Percentiles rank a stretch among this genome's conserved stretches.
Evolutionary conservation across 331 rosid species (phyloP).

Genomic region (Cydonia oblonga): DNA sequence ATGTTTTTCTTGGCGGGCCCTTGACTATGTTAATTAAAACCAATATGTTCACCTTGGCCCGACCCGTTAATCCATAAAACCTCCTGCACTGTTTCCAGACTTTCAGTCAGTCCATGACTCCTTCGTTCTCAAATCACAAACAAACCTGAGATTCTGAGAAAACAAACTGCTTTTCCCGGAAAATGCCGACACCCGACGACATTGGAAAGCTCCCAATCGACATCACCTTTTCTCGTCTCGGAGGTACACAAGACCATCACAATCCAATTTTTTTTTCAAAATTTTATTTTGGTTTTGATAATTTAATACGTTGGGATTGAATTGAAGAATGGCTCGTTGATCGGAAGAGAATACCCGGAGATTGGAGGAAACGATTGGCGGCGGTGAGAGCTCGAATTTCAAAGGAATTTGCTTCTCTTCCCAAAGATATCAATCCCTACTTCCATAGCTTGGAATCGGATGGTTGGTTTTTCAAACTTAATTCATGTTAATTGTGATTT

Average conservation of each 20-base stretch:
- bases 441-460: conserved; percentile 65
- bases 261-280: not conserved
- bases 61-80: not conserved
- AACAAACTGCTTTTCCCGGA: not conserved
- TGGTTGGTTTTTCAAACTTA: conserved; percentile 24
- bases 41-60: not conserved
- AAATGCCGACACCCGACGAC: conserved; percentile 54
- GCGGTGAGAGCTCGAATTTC: conserved; percentile 58
- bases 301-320: not conserved
- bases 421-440: conserved; percentile 62
- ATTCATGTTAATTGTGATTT: not conserved
- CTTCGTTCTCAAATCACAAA: not conserved
- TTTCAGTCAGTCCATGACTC: not conserved
- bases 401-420: conserved; percentile 64
- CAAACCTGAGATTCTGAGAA: not conserved
- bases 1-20: too few species aligned
- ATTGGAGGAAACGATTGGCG: conserved; percentile 74
- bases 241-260: conserved; percentile 34
- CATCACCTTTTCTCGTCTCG: conserved; percentile 88
- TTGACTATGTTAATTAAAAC: too few species aligned
- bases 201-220: conserved; percentile 76
- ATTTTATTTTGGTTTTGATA: not conserved
- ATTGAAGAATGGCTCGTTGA: conserved; percentile 82
- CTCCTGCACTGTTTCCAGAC: not conserved
- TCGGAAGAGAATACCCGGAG: conserved; percentile 77